Percentiles rank a stretch among this genome's conserved stretches.
Conservation (phyloP, 2,329 filamentous ascomycete genomes). For the Trichoderma aggressivum region DNA sequence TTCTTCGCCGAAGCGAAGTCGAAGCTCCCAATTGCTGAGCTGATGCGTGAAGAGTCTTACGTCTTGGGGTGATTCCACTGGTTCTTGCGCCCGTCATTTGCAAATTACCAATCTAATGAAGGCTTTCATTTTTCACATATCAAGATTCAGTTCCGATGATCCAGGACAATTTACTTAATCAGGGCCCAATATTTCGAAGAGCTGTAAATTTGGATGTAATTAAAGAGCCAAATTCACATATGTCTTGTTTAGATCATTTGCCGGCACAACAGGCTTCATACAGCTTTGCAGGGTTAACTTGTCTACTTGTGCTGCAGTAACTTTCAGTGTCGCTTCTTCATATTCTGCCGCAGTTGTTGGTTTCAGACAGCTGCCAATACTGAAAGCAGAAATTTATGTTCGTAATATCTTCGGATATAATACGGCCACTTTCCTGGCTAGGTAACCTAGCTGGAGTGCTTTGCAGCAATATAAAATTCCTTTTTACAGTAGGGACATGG, state of each 20-base stretch:
- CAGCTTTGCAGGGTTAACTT: not conserved
- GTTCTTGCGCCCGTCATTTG: not conserved
- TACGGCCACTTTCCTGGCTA: not conserved
- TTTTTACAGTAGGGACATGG: not conserved
- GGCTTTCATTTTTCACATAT: not conserved
- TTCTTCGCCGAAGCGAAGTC: not conserved
- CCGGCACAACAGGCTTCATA: not conserved
- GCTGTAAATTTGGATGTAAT: not conserved
- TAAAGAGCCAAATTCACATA: not conserved
- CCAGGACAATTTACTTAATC: not conserved
- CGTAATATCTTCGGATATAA: not conserved
- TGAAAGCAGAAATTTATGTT: not conserved
- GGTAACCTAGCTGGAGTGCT: not conserved
- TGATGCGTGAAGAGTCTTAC: not conserved
- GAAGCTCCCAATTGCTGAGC: not conserved
- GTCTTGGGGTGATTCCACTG: not conserved
- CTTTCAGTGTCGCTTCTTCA: no score
- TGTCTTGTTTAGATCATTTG: not conserved
- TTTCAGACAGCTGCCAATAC: no score
- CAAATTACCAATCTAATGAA: not conserved
- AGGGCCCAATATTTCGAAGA: not conserved
- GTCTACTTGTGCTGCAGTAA: not conserved
- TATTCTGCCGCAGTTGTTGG: no score
- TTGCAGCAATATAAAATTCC: not conserved
- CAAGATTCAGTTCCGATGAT: not conserved